These are phyloP conservation scores for Lachnellula cervina DNA, from an alignment of 2,329 filamentous ascomycete species.

Conservation along the genomic window DNA sequence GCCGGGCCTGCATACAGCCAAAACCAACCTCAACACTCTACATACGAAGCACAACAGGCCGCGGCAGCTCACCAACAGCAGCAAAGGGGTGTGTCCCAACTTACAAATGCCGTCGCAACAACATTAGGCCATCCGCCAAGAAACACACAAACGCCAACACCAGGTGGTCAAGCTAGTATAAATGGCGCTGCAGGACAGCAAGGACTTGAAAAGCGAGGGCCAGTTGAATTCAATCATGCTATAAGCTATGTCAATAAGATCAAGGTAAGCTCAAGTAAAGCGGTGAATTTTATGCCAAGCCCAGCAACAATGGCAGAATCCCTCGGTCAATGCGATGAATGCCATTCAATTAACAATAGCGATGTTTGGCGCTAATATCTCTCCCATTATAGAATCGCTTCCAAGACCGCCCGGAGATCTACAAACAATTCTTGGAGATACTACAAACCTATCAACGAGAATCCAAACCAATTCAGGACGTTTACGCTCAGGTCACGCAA, in stretches of 20 bases:
- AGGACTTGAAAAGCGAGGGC: slow-evolving; percentile 77
- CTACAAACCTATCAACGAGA: slow-evolving; percentile 97
- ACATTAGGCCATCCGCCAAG: slow-evolving; percentile 40
- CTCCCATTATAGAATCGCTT: slow-evolving; percentile 74
- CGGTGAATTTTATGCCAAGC: neutral
- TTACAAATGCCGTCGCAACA: slow-evolving; percentile 54
- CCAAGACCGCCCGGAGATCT: slow-evolving; percentile 93
- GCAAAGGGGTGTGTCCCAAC: slow-evolving; percentile 59
- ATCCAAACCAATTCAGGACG: slow-evolving; percentile 96
- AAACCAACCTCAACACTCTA: slow-evolving; percentile 33
- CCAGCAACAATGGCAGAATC: neutral
- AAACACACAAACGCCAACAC: slow-evolving; percentile 57
- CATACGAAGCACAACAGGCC: slow-evolving; percentile 38
- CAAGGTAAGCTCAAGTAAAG: slow-evolving; percentile 58
- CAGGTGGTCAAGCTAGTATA: slow-evolving; percentile 48
- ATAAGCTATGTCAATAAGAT: slow-evolving; percentile 99
- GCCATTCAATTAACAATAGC: neutral
- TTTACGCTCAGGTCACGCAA: slow-evolving; percentile 93
- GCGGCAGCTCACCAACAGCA: slow-evolving; percentile 54
- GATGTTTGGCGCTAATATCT: slow-evolving; percentile 6
- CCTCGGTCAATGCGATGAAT: neutral
- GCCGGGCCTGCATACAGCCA: slow-evolving; percentile 44
- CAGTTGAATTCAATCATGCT: slow-evolving; percentile 97
- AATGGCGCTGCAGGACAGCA: slow-evolving; percentile 59
- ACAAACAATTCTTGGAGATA: slow-evolving; percentile 98